Evolutionary conservation across 225 moss, liverwort and hornwort species (phyloP), one percentile per base, ranked within the genome.

Genomic region (Lunularia cruciata): DNA sequence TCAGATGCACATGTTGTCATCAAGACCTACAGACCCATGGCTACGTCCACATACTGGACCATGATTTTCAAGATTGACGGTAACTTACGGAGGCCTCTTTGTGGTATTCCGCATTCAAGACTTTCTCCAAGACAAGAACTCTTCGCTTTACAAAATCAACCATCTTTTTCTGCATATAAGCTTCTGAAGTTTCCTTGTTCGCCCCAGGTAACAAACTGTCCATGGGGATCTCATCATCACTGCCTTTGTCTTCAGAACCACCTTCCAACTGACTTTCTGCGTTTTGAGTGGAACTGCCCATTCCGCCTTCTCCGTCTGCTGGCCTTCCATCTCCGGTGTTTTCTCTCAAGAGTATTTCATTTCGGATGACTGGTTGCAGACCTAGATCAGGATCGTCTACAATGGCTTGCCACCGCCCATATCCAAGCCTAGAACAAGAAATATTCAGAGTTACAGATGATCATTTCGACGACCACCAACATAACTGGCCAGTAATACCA

Each of bases 91-190:
- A 53, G 8, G 80, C 47, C 40, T 84, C 83, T 52, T 83, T 86
- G 68, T 89, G 90, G 72, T 92, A 92, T 63, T 98, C 96, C 3
- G 96, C 93, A 73, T 98, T 98, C 72, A 98, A 66, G 38, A 98
- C 92, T 80, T 98, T 98, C 73, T 98, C 96, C 52, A 98, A 70
- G 49, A 92, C 90, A 65, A 92, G 70, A 45, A 98, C 92, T 57
- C 96, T 85, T 75, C 92, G 86, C 79, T 98, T 98, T 5, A 98
- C 84, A 66, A 92, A 98, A 72, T 98, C 96, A 53, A 98, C 96
- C 89, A 98, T 98, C 68, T 92, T 87, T 51, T 98, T 98, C 73
- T 98, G 96, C 81, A 98, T 78, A 67, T 98, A 90, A 0, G 87
- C 92, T 81, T 98, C 93, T 39, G 87, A 89, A 54, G 86, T 87